Percentiles rank a stretch among this genome's conserved stretches.
Evolutionary conservation across 495 filamentous ascomycete genomes (phyloP).

Genomic region (Halenospora varia): DNA sequence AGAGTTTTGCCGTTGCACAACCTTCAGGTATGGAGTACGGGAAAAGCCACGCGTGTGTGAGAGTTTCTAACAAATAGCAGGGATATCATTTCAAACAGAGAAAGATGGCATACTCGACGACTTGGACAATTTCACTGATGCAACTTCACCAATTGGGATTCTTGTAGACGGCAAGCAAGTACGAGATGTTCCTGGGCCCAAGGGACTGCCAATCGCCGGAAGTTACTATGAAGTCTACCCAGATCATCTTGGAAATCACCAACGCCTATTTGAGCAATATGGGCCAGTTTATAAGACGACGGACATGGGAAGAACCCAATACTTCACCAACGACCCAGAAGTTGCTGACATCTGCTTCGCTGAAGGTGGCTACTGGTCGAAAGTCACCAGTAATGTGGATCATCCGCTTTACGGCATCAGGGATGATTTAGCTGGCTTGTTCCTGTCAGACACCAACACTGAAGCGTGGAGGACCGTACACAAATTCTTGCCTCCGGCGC

Average conservation of each 20-base stretch:
- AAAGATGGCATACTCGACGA: constrained; percentile 24
- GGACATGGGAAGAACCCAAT: constrained; percentile 45
- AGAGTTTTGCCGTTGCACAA: constrained; percentile 40
- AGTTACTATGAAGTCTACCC: constrained; percentile 53
- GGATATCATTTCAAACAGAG: constrained; percentile 36
- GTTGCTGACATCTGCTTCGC: constrained; percentile 36
- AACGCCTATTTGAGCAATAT: constrained; percentile 49
- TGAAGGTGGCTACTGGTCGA: constrained; percentile 48
- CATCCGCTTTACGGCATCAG: constrained; percentile 48
- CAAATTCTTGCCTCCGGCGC: constrained; percentile 51
- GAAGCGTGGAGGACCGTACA: constrained; percentile 43
- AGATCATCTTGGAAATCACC: constrained; percentile 55
- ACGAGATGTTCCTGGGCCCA: constrained; percentile 40
- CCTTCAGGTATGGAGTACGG: constrained; percentile 17
- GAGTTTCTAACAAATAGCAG: constrained; percentile 19
- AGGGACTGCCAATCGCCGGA: constrained; percentile 44
- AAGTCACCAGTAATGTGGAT: constrained; percentile 42
- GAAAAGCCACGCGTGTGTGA: constrained; percentile 22
- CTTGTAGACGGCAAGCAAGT: constrained; percentile 41
- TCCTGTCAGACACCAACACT: constrained; percentile 48
- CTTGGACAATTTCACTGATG: constrained; percentile 28
- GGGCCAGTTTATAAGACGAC: constrained; percentile 50
- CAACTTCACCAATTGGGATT: constrained; percentile 32
- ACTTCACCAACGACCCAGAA: constrained; percentile 47
- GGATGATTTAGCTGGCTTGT: constrained; percentile 42